phyloP scores from a whole-genome alignment of 495 filamentous ascomycete species.

The Cercophora sp. region DNA sequence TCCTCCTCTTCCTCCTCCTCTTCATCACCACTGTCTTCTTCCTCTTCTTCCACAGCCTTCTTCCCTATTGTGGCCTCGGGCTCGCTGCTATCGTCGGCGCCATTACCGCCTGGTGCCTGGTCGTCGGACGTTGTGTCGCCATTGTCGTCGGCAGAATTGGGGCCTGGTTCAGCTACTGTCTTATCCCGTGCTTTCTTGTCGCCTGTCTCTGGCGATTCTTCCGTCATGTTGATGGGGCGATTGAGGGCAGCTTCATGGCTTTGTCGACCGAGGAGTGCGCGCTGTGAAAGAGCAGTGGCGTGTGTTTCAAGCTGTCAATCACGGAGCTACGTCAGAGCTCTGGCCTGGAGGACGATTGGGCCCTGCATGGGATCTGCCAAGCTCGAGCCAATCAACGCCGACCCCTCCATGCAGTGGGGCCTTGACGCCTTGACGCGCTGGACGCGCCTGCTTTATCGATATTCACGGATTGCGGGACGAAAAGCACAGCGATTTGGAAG shows the following conservation, averaged over 20 bases:
- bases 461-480: too few relatives aligned
- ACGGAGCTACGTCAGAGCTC: constrained; percentile 8
- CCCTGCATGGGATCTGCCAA: not conserved
- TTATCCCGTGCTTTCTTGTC: constrained; percentile 22
- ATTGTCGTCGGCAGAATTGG: not conserved
- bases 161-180: not conserved
- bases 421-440: too few relatives aligned
- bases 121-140: constrained; percentile 4
- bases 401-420: constrained; percentile 15
- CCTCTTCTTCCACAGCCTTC: constrained; percentile 24
- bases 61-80: constrained; percentile 3
- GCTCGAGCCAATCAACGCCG: constrained; percentile 23
- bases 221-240: constrained; percentile 39
- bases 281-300: constrained; percentile 23
- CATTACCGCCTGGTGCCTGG: constrained; percentile 3
- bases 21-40: constrained; percentile 44
- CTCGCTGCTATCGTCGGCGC: constrained; percentile 7
- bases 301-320: constrained; percentile 9
- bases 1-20: constrained; percentile 72
- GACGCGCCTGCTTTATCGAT: too few relatives aligned
- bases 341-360: too few relatives aligned
- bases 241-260: constrained; percentile 25
- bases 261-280: constrained; percentile 7
- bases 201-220: constrained; percentile 39
- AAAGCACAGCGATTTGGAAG: too few relatives aligned